phyloP scores from a whole-genome alignment of 139 green algal species.

The Micromonas commoda region DNA sequence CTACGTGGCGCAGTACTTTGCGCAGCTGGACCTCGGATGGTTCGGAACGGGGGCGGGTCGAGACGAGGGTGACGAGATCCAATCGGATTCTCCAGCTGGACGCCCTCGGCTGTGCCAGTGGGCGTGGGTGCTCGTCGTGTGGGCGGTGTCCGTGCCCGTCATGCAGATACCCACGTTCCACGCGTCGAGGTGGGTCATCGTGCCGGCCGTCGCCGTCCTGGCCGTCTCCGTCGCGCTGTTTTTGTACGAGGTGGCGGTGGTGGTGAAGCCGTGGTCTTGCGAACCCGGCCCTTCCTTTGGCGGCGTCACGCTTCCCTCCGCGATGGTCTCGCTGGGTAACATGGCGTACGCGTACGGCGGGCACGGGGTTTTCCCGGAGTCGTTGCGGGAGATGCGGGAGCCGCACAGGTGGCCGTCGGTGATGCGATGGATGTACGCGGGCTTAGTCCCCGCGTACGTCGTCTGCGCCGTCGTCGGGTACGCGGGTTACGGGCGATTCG shows the following conservation, averaged over 20 bases:
- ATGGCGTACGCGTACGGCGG: slow-evolving; percentile 19
- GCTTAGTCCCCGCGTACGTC: neutral
- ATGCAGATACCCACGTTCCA: slow-evolving; percentile 22
- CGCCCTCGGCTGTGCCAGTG: neutral
- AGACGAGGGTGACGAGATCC: no score
- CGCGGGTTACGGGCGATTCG: neutral
- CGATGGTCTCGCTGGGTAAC: neutral
- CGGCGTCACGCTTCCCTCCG: neutral
- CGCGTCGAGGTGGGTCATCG: neutral
- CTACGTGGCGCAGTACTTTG: slow-evolving; percentile 21
- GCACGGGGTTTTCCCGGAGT: slow-evolving; percentile 17
- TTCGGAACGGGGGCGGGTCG: no score
- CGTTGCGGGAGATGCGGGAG: slow-evolving; percentile 15
- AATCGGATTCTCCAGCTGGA: no score
- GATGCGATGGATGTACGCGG: slow-evolving; percentile 7
- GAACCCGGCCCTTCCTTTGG: neutral
- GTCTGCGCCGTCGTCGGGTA: no score
- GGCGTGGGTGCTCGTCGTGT: neutral
- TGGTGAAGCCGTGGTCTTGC: neutral
- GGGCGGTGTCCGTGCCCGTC: neutral
- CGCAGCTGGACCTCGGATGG: neutral
- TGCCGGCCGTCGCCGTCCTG: neutral
- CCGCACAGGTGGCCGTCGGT: slow-evolving; percentile 1
- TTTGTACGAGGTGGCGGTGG: neutral
- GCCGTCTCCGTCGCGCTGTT: neutral